Base-by-base conservation (phyloP, 129 eudicot genomes). In the Artemisia argyi region DNA sequence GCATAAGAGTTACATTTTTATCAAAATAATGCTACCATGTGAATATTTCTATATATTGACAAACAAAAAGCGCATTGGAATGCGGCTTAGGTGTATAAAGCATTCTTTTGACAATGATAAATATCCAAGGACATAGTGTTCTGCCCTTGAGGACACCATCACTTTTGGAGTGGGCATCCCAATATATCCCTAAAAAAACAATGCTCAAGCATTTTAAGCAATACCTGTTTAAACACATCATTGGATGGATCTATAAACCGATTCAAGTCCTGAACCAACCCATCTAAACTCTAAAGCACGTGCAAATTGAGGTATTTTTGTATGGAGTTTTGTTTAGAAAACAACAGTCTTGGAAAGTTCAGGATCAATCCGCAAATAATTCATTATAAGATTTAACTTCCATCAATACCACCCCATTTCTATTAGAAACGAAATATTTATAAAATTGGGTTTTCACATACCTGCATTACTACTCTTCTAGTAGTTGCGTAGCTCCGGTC, bases 401-500 rank as follows among this genome's bases (percentile, higher is more conserved):
- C 57, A 24, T 26, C 16, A 57, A 18, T 18, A 57, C 13, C 65
- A 71, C 3, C 11, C 35, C 65, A 24, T 56, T 24, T 24, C 13
- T 14, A 56, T 32, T 24, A 44, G 0, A 56, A 6, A 26, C 24
- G 66, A 1, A 51, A 26, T 32, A 57, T 42, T 47, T 17, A 66
- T 65, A 57, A 11, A 56, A 66, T 3, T 66, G 55, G 12, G 12
- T 42, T 24, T 66, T 11, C 11, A 24, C 26, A 24, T 24, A 93
- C n/a, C n/a, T n/a, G n/a, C n/a, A n/a, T n/a, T n/a, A n/a, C 98
- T 69, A 93, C 90, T 74, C 97, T 90, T 71, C 98, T 77, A 22
- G 97, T 93, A 68, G 93, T 93, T 32, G 98, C 97, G 84, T 89
- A 87, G 74, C 97, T 93, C 98, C 98, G 90, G 75, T 93, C 98